Evolutionary conservation across 2,329 filamentous ascomycete genomes (phyloP), one percentile per base, ranked within the genome.

Genomic region (Thielaviopsis ethacetica): DNA sequence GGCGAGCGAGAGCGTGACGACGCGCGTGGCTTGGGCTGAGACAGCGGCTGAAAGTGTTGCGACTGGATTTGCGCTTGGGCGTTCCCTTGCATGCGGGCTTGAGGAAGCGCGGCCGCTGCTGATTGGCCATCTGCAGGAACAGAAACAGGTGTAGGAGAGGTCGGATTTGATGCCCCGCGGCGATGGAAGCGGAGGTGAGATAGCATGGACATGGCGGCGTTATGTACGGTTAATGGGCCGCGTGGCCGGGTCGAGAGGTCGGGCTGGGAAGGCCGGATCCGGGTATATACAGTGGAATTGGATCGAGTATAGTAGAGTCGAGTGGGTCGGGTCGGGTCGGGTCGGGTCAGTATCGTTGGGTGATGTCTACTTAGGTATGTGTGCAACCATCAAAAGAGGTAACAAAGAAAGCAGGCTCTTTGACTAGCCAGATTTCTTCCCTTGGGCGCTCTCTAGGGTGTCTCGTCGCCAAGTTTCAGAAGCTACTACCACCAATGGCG

Each of bases 161-260:
- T 72, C 62, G 79, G 78, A 69, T 75, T 79, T 59, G 78, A 81
- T 64, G 74, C 73, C 54, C 72, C 77, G 65, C 78, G 76, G 65
- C 79, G 76, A 65, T 81, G 79, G 69, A 82, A 81, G 65, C 78
- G 77, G 54, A 81, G 72, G 68, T 77, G 74, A 63, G 76, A 77
- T 57, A 78, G 71, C 76, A 79, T 78, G 9, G 57, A 55, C 57
- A 59, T 59, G 38, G 53, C 22, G 13, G 38, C 13, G 9, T 4
- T 27, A n/a, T 27, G 26, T 27, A 27, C 12, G 12, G 5, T 6
- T 13, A 41, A 13, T 13, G 19, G 41, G 6, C 4, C 24, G n/a
- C 21, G 21, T n/a, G 34, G 10, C 21, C 55, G 44, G 47, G 17
- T 19, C 24, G 27, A 4, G 19, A 21, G 3, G 5, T 54, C 21